A percentile compares a stretch with the other conserved stretches of the same genome.
Conservation (phyloP, 805 yeast genomes). For the Kodamaea leandrae region DNA sequence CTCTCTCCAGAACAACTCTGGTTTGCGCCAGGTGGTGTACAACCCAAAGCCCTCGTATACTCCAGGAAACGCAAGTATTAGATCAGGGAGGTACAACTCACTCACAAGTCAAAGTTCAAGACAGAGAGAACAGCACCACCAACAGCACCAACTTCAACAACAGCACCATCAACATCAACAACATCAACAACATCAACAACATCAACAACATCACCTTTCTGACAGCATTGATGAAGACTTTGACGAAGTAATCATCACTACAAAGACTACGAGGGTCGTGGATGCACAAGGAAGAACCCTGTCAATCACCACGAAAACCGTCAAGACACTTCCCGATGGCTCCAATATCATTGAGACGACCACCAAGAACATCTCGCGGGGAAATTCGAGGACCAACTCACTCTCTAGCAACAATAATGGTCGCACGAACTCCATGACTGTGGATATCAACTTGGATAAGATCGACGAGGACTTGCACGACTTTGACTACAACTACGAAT, state of each 20-base stretch:
- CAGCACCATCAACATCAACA: slow-evolving; percentile 13
- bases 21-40: slow-evolving; percentile 1
- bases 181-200: background rate
- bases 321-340: slow-evolving; percentile 40
- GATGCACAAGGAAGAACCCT: slow-evolving; percentile 40
- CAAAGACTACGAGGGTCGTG: slow-evolving; percentile 41
- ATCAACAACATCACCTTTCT: slow-evolving; percentile 16
- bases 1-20: slow-evolving; percentile 2
- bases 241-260: slow-evolving; percentile 31
- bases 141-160: background rate
- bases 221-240: slow-evolving; percentile 16
- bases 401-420: slow-evolving; percentile 20
- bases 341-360: slow-evolving; percentile 43
- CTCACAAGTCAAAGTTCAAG: slow-evolving; percentile 8
- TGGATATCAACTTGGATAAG: slow-evolving; percentile 28
- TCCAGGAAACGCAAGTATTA: background rate
- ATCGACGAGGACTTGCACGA: slow-evolving; percentile 44
- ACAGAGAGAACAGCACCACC: background rate
- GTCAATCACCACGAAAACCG: slow-evolving; percentile 39
- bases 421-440: slow-evolving; percentile 14
- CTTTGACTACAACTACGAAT: slow-evolving; percentile 40
- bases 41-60: slow-evolving; percentile 14
- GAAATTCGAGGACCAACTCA: slow-evolving; percentile 33
- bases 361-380: slow-evolving; percentile 38
- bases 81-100: slow-evolving; percentile 8